These are phyloP conservation scores for Blepharisma stoltei DNA, from an alignment of 73 alveolate genomes.

Conservation along the genomic window DNA sequence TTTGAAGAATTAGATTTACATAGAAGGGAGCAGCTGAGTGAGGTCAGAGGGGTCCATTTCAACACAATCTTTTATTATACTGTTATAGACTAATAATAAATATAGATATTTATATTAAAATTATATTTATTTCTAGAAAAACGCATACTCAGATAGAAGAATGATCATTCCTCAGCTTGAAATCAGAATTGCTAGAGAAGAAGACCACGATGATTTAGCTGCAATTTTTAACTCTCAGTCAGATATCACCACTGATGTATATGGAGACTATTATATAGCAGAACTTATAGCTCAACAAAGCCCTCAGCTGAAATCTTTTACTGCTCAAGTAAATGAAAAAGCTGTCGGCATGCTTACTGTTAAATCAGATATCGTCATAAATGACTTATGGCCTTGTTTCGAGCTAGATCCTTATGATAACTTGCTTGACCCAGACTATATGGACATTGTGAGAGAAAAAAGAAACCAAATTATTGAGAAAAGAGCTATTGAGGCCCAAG, in stretches of 20 bases:
- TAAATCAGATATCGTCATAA: slow-evolving; percentile 89
- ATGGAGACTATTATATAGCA: slow-evolving; percentile 88
- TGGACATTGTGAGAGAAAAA: slow-evolving; percentile 93
- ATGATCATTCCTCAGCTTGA: slow-evolving; percentile 82
- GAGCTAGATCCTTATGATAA: slow-evolving; percentile 95
- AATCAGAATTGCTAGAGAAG: slow-evolving; percentile 89
- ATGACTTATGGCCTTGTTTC: slow-evolving; percentile 89
- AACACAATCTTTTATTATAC: slow-evolving; percentile 71
- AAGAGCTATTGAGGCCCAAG: slow-evolving; percentile 68
- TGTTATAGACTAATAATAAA: no score
- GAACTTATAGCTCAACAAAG: slow-evolving; percentile 90
- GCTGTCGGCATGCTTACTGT: slow-evolving; percentile 98
- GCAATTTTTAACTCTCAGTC: slow-evolving; percentile 79
- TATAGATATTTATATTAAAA: no score
- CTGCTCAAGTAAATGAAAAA: slow-evolving; percentile 96
- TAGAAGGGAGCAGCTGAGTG: slow-evolving; percentile 48
- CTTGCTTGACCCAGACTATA: slow-evolving; percentile 90
- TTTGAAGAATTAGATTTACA: slow-evolving; percentile 52
- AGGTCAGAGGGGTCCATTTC: slow-evolving; percentile 84
- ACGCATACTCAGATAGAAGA: slow-evolving; percentile 69
- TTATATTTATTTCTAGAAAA: no score
- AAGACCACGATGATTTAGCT: slow-evolving; percentile 91
- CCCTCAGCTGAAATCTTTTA: slow-evolving; percentile 82
- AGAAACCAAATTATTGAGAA: slow-evolving; percentile 76
- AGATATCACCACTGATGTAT: slow-evolving; percentile 80